phyloP scores from a whole-genome alignment of 805 yeast genomes.

The Saccharomycopsis amapae region DNA sequence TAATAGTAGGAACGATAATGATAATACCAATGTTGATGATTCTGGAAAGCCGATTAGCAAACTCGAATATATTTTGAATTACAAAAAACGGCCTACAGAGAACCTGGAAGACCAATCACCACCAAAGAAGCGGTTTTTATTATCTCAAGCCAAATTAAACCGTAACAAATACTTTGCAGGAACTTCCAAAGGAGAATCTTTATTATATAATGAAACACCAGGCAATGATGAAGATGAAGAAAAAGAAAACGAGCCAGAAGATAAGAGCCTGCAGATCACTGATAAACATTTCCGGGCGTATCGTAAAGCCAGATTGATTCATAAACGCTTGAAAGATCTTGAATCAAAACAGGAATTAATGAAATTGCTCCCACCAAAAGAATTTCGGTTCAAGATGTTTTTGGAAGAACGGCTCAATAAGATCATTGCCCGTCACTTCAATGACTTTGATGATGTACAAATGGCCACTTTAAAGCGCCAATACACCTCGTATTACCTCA shows the following conservation, averaged over 20 bases:
- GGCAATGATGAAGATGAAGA: neutral
- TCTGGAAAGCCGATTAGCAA: neutral
- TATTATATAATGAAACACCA: neutral
- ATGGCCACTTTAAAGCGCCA: conserved; percentile 4
- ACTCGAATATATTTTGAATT: conserved; percentile 12
- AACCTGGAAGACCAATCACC: neutral
- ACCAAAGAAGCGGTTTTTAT: neutral
- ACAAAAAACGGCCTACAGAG: conserved; percentile 4
- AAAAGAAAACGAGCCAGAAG: neutral
- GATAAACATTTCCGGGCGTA: conserved; percentile 10
- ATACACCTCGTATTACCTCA: conserved; percentile 8
- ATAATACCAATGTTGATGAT: neutral
- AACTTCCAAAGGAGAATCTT: conserved; percentile 8
- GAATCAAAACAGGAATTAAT: conserved; percentile 16
- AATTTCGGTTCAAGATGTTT: conserved; percentile 18
- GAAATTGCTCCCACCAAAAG: conserved; percentile 14
- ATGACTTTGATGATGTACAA: neutral
- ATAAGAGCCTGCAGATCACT: neutral
- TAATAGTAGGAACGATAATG: neutral
- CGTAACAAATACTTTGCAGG: conserved; percentile 2
- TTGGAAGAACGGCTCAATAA: conserved; percentile 10
- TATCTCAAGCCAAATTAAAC: conserved; percentile 2
- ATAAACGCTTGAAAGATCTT: conserved; percentile 8
- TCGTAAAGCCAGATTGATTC: conserved; percentile 3
- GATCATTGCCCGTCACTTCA: conserved; percentile 1